A percentile compares a stretch with the other conserved stretches of the same genome.
phyloP scores from a whole-genome alignment of 345 rosid species.

The Eucalyptus coolabah region DNA sequence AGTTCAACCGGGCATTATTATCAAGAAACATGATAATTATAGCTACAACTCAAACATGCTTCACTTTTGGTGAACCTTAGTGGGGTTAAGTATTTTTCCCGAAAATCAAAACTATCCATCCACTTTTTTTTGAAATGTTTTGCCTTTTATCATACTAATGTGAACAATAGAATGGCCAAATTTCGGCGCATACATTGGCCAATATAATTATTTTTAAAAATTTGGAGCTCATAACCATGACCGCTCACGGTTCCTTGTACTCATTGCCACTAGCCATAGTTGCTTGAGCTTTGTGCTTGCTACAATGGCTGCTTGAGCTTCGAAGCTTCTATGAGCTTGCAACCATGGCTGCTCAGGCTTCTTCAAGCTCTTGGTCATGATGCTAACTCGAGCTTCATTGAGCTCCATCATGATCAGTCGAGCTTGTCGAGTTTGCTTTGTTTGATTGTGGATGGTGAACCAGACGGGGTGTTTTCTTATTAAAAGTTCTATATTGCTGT shows the following conservation, averaged over 20 bases:
- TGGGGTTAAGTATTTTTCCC: neutral
- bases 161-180: neutral
- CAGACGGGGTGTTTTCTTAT: fast-evolving
- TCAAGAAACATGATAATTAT: neutral
- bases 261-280: neutral
- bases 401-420: neutral
- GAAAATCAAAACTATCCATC: neutral
- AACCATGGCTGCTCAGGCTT: neutral
- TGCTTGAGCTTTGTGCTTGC: neutral
- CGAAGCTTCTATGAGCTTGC: neutral
- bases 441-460: neutral
- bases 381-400: neutral
- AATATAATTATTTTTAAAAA: neutral
- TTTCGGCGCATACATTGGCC: fast-evolving
- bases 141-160: fast-evolving
- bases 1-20: neutral
- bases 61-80: neutral
- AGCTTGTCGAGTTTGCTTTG: neutral
- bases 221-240: neutral
- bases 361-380: neutral
- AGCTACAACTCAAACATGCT: neutral
- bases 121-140: neutral
- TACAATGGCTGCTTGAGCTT: neutral
- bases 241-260: neutral
- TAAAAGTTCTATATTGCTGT: neutral